Conservation (phyloP, 2,329 filamentous ascomycete species). For the Epichloe uncinata region DNA sequence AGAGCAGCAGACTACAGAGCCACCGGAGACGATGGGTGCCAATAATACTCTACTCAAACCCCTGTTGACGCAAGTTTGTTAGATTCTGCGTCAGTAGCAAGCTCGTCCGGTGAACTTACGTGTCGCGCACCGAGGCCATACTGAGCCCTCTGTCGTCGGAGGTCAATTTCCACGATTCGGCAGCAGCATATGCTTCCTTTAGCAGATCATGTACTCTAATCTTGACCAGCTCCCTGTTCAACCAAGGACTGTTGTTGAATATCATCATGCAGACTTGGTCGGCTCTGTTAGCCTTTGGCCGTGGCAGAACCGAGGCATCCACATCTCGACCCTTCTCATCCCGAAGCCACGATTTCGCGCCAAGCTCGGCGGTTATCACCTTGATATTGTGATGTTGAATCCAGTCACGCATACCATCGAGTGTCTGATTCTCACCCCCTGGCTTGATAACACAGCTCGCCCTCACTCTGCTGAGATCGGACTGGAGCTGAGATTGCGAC, state of each 20-base stretch:
- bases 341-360: not conserved
- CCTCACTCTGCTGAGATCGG: conserved; percentile 5
- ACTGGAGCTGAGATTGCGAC: conserved; percentile 8
- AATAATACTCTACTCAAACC: not conserved
- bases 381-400: not conserved
- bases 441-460: conserved; percentile 2
- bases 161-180: conserved; percentile 1
- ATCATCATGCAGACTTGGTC: conserved; percentile 1
- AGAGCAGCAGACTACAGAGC: not conserved
- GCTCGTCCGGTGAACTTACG: not conserved
- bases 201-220: conserved; percentile 2
- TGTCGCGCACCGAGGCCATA: conserved; percentile 3
- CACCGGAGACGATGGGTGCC: not conserved
- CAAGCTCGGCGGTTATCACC: not conserved
- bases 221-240: not conserved
- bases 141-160: conserved; percentile 2
- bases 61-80: not conserved
- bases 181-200: not conserved
- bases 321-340: not conserved
- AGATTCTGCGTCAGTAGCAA: not conserved
- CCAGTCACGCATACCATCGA: not conserved
- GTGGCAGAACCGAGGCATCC: not conserved
- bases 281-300: conserved; percentile 1
- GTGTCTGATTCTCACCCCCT: not conserved
- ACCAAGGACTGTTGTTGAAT: conserved; percentile 3